Conservation (phyloP, 495 filamentous ascomycete genomes). For the Trichoderma erinaceum region DNA sequence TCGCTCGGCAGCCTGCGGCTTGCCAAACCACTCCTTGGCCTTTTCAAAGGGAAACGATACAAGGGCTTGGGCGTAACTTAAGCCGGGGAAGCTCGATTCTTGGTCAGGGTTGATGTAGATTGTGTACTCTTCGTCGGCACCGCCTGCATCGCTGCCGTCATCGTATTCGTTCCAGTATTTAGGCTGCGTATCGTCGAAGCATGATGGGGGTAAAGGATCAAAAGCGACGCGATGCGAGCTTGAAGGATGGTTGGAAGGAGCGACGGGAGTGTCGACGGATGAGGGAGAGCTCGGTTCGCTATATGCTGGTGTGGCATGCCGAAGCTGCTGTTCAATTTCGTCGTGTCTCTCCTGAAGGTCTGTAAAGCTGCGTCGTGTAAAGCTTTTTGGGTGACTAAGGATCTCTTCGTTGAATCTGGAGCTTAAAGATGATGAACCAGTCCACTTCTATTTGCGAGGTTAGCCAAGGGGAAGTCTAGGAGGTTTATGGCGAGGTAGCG, state of each 20-base stretch:
- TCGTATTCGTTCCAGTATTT: slow-evolving; percentile 65
- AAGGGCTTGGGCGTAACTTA: slow-evolving; percentile 35
- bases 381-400: slow-evolving; percentile 53
- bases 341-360: slow-evolving; percentile 49
- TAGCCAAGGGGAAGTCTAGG: background rate
- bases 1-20: slow-evolving; percentile 23
- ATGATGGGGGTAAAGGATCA: slow-evolving; percentile 17
- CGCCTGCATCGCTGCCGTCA: slow-evolving; percentile 50
- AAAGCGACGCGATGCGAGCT: slow-evolving; percentile 21
- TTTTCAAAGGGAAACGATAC: slow-evolving; percentile 41
- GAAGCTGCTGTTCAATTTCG: slow-evolving; percentile 48
- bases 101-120: slow-evolving; percentile 53
- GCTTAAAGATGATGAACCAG: slow-evolving; percentile 52
- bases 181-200: slow-evolving; percentile 16
- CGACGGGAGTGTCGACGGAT: slow-evolving; percentile 20
- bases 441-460: slow-evolving; percentile 53
- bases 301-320: slow-evolving; percentile 22
- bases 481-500: slow-evolving; percentile 10
- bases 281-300: slow-evolving; percentile 18
- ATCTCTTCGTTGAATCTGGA: slow-evolving; percentile 53
- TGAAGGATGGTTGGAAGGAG: slow-evolving; percentile 18
- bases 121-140: slow-evolving; percentile 43
- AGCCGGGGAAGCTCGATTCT: slow-evolving; percentile 41
- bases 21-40: slow-evolving; percentile 37
- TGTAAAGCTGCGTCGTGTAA: slow-evolving; percentile 52